Evolutionary conservation across 208 protist species (phyloP), one percentile per base, ranked within the genome.

Genomic region (Trypanosomatidae sp.): DNA sequence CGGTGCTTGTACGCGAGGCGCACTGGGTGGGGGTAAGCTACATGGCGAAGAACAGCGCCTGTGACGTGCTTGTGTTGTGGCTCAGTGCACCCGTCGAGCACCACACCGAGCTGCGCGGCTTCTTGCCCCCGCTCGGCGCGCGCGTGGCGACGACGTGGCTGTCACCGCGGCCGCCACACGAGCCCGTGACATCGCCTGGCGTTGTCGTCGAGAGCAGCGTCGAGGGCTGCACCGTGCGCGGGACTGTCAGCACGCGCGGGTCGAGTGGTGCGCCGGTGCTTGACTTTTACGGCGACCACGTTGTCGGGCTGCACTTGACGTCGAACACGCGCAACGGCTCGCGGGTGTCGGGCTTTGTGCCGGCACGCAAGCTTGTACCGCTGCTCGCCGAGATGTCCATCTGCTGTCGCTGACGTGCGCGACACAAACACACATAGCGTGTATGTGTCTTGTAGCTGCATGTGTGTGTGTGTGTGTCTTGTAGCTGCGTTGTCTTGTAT

Each of bases 261-360:
- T 83, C 74, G 15, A 92, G 83, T 40, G 83, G 83, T 0, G 83
- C 78, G 18, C 83, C 83, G 6, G 75, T 92, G 3, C 63, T 88
- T 16, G 83, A 92, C 48, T 56, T 72, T 48, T 83, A 69, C 52
- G 83, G 83, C 10, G 76, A 74, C 20, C 63, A 77, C 47, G 50
- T 92, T 15, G 83, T 92, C 5, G 83, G 83, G 2, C 60, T 92
- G 19, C 83, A 92, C 43, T 57, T 92, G 18, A 82, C 71, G 2
- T 88, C 78, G 22, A 88, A 92, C 51, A 92, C 71, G 18, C 56
- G 61, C 3, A 59, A 85, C 23, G 83, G 78, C 7, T 92, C 83
- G 0, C 63, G 83, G 13, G 78, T 92, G 0, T 86, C 74, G 3
- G 78, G 71, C 2, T 92, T 87, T 43, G 30, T 92, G 4, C 74